Evolutionary conservation across 768 basidiomycete genomes (phyloP).

Genomic region (Pluteus cervinus): DNA sequence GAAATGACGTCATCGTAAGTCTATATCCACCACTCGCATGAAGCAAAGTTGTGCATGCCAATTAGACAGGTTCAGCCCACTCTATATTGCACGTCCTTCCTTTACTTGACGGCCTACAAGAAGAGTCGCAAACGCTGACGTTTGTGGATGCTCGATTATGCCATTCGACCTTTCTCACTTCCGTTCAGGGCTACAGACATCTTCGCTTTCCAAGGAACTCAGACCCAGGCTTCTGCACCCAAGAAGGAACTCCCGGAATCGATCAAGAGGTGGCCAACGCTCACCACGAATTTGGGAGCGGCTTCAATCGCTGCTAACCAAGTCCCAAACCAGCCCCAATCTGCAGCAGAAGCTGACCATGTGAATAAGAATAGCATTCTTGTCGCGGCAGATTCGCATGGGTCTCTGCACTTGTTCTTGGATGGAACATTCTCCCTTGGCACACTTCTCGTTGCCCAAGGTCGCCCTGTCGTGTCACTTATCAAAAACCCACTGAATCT

Average conservation of each 20-base stretch:
- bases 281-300: constrained; percentile 45
- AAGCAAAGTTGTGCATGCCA: constrained; percentile 7
- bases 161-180: constrained; percentile 11
- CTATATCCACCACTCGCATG: constrained; percentile 3
- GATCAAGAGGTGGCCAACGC: constrained; percentile 65
- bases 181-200: constrained; percentile 62
- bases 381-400: constrained; percentile 49
- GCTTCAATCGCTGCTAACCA: constrained; percentile 57
- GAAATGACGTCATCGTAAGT: constrained; percentile 58
- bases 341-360: constrained; percentile 38
- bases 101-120: constrained; percentile 62
- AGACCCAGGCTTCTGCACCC: constrained; percentile 38
- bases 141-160: constrained; percentile 26
- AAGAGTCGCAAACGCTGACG: constrained; percentile 63
- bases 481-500: constrained; percentile 42
- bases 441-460: constrained; percentile 14
- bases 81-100: constrained; percentile 66
- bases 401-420: constrained; percentile 58
- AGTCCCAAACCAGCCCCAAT: constrained; percentile 25
- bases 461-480: constrained; percentile 31
- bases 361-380: constrained; percentile 63
- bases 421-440: constrained; percentile 63
- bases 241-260: constrained; percentile 47
- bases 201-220: constrained; percentile 74
- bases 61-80: constrained; percentile 72